Evolutionary conservation across 2,329 filamentous ascomycete genomes (phyloP), one percentile per base, ranked within the genome.

Genomic region (Fusarium ramigenum): DNA sequence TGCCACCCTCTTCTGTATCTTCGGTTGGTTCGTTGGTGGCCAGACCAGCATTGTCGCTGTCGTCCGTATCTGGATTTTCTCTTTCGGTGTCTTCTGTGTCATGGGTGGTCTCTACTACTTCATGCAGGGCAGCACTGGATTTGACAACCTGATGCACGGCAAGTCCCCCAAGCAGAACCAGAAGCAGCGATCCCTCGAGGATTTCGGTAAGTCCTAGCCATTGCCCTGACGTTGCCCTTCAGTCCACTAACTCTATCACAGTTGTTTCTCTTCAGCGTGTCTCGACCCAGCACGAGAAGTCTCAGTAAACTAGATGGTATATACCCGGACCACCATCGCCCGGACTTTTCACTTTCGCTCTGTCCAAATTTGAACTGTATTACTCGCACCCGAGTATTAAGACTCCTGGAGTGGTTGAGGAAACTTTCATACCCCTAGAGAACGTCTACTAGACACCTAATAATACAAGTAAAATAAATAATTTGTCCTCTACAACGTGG

Each of bases 111-210:
- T 92, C 44, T 85, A 85, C 83, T 95, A 95, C 86, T 88, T 96
- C 79, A 89, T 97, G 80, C 92, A 96, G 83, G 93, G 93, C 82
- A 94, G 91, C 79, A 84, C 89, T 70, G 92, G 92, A 72, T 97
- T 97, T 83, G 93, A 97, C 85, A 96, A 96, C 86, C 87, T 97
- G 73, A 96, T 97, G 93, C 94, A 97, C 85, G 93, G 94, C 81
- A 95, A 95, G 87, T 93, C 91, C 72, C 90, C 90, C 75, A 94
- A 95, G 88, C 91, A 92, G 83, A 92, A 90, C 84, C 88, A 92
- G 84, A 95, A 94, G 88, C 93, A 96, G 85, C 89, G 93, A 78
- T 93, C 92, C 50, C 88, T 96, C 73, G 94, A 97, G 87, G 94
- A 97, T 86, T 97, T 97, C 80, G 91, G 92, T 94, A 91, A 89